phyloP scores from a whole-genome alignment of 306 rosid species.

The Vigna angularis region DNA sequence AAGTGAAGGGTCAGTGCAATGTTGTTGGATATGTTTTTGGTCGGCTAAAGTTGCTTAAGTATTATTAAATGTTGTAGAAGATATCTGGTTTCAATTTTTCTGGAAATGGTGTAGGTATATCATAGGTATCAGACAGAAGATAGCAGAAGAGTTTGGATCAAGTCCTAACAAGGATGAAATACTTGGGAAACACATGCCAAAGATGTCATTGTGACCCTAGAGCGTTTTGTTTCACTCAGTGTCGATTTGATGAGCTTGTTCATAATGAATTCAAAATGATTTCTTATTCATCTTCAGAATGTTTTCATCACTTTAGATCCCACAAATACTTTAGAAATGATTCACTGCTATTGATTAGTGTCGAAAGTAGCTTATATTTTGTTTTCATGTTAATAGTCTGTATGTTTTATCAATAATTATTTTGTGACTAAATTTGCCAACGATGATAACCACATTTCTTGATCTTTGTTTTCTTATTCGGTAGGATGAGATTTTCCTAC shows the following conservation, averaged over 20 bases:
- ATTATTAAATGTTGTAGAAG: slow-evolving; percentile 35
- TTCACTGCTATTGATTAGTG: slow-evolving; percentile 28
- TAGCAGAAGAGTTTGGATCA: slow-evolving; percentile 81
- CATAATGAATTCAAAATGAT: not conserved
- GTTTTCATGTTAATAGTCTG: slow-evolving; percentile 25
- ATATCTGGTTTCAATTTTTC: slow-evolving; percentile 17
- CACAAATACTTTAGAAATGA: slow-evolving; percentile 17
- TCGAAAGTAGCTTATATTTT: slow-evolving; percentile 23
- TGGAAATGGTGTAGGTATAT: slow-evolving; percentile 68
- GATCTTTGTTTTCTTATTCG: slow-evolving; percentile 41
- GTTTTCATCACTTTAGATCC: slow-evolving; percentile 11
- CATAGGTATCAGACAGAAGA: slow-evolving; percentile 90
- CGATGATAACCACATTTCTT: slow-evolving; percentile 21
- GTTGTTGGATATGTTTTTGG: slow-evolving; percentile 16
- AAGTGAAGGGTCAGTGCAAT: too few species aligned
- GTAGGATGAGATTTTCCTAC: slow-evolving; percentile 90
- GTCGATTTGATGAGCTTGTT: too few species aligned
- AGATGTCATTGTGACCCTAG: slow-evolving; percentile 76
- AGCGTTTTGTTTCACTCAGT: slow-evolving; percentile 45
- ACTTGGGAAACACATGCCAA: slow-evolving; percentile 81
- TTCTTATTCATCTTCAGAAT: slow-evolving; percentile 22
- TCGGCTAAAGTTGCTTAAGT: slow-evolving; percentile 22
- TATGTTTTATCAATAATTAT: slow-evolving; percentile 15
- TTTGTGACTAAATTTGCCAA: slow-evolving; percentile 20
- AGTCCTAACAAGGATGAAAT: slow-evolving; percentile 83